phyloP scores from a whole-genome alignment of 805 yeast species.

The Saccharomycopsis fibuligera region DNA sequence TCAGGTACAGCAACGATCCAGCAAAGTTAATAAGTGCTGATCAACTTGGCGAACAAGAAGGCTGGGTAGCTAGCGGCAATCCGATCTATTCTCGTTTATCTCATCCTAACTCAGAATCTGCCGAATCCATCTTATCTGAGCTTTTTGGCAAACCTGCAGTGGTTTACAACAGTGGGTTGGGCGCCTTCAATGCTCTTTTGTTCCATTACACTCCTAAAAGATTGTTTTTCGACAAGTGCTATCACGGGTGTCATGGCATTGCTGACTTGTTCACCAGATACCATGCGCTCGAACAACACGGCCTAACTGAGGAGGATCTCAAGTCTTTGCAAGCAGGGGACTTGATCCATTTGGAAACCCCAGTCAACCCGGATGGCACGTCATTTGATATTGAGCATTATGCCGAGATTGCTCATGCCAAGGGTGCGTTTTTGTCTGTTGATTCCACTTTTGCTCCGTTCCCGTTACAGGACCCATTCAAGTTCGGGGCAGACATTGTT shows the following conservation, averaged over 20 bases:
- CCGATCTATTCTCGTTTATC: conserved; percentile 65
- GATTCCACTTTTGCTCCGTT: conserved; percentile 96
- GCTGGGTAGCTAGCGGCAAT: conserved; percentile 24
- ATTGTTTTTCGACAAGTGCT: conserved; percentile 70
- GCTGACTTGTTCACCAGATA: conserved; percentile 57
- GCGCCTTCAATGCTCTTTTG: conserved; percentile 75
- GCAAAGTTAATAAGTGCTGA: conserved; percentile 36
- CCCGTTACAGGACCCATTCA: conserved; percentile 76
- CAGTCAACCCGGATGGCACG: conserved; percentile 78
- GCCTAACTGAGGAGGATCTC: conserved; percentile 42
- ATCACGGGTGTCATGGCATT: conserved; percentile 79
- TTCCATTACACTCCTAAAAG: conserved; percentile 66
- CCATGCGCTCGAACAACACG: conserved; percentile 45
- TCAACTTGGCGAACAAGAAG: conserved; percentile 29
- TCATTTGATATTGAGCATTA: conserved; percentile 55
- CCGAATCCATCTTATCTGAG: conserved; percentile 57
- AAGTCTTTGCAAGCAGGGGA: conserved; percentile 53
- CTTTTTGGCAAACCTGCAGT: conserved; percentile 62
- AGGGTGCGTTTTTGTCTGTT: conserved; percentile 66
- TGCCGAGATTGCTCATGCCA: conserved; percentile 66
- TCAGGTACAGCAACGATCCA: conserved; percentile 57
- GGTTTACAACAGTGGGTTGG: conserved; percentile 69
- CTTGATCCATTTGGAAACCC: conserved; percentile 78
- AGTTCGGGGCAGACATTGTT: conserved; percentile 80
- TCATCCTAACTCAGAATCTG: conserved; percentile 66